Percentiles rank a stretch among this genome's conserved stretches.
Evolutionary conservation across 1,139 yeast genomes (phyloP).

Genomic region (Sugiyamaella xylanicola): DNA sequence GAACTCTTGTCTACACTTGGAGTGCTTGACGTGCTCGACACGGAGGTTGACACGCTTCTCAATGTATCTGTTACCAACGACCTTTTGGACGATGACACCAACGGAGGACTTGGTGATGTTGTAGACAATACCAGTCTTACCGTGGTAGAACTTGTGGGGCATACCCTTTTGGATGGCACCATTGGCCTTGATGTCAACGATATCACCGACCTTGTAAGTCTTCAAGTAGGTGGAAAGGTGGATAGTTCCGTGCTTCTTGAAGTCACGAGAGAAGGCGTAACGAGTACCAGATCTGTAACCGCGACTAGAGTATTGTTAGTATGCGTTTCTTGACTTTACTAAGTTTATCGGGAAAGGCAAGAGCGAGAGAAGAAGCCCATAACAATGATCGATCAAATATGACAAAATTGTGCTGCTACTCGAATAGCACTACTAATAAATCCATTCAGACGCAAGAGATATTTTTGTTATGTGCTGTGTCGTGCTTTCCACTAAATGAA

Average conservation of each 20-base stretch:
- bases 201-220: slow-evolving; percentile 98
- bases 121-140: slow-evolving; percentile 99
- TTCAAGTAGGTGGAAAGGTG: slow-evolving; percentile 96
- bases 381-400: background rate
- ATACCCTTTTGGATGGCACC: slow-evolving; percentile 99
- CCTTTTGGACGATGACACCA: slow-evolving; percentile 97
- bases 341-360: background rate
- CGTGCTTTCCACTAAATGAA: too few relatives aligned
- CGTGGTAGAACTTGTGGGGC: slow-evolving; percentile 99
- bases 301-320: slow-evolving; percentile 57
- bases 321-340: background rate
- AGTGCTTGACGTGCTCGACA: slow-evolving; percentile 98
- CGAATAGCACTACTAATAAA: too few relatives aligned
- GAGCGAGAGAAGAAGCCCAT: background rate
- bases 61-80: slow-evolving; percentile 98
- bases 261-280: slow-evolving; percentile 99
- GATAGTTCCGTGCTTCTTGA: slow-evolving; percentile 95
- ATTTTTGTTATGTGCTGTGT: too few relatives aligned
- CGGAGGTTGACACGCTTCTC: slow-evolving; percentile 99
- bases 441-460: too few relatives aligned
- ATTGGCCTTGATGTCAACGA: slow-evolving; percentile 98
- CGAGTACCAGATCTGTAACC: slow-evolving; percentile 99
- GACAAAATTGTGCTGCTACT: too few relatives aligned
- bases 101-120: slow-evolving; percentile 98
- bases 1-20: slow-evolving; percentile 99